A percentile compares a stretch with the other conserved stretches of the same genome.
Conservation (phyloP, 2,329 filamentous ascomycete species). For the Botryotinia calthae region DNA sequence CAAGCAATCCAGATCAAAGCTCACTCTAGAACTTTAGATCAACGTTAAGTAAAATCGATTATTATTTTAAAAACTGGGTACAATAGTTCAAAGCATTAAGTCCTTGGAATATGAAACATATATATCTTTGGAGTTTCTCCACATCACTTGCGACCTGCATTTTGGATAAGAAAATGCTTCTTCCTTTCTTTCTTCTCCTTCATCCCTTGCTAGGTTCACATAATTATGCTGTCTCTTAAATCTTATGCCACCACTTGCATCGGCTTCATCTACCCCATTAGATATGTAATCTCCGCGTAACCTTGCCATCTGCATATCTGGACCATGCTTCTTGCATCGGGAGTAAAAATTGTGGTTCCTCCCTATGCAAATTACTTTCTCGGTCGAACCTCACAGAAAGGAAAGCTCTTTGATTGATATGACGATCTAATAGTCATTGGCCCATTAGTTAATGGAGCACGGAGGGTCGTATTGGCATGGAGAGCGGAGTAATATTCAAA, state of each 20-base stretch:
- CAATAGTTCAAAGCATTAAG: not conserved
- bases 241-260: constrained; percentile 9
- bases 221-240: constrained; percentile 6
- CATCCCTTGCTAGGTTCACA: constrained; percentile 1
- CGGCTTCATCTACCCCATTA: constrained; percentile 5
- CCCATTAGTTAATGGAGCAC: not conserved
- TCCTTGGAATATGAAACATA: constrained; percentile 4
- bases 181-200: not conserved
- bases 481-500: constrained; percentile 7
- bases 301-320: constrained; percentile 17
- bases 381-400: constrained; percentile 7
- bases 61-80: constrained; percentile 6
- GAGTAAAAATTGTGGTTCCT: constrained; percentile 15
- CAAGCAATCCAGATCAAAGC: not conserved
- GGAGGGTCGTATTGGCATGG: not conserved
- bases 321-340: constrained; percentile 12
- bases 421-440: not conserved
- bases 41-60: constrained; percentile 10
- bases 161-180: constrained; percentile 2
- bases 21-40: constrained; percentile 18
- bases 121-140: constrained; percentile 1
- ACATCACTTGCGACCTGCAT: not conserved
- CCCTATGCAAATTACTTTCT: constrained; percentile 19
- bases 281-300: constrained; percentile 20
- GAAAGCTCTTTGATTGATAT: constrained; percentile 15